A percentile compares a stretch with the other conserved stretches of the same genome.
Evolutionary conservation across 106 monocot genomes (phyloP).

Genomic region (Allium sativum): DNA sequence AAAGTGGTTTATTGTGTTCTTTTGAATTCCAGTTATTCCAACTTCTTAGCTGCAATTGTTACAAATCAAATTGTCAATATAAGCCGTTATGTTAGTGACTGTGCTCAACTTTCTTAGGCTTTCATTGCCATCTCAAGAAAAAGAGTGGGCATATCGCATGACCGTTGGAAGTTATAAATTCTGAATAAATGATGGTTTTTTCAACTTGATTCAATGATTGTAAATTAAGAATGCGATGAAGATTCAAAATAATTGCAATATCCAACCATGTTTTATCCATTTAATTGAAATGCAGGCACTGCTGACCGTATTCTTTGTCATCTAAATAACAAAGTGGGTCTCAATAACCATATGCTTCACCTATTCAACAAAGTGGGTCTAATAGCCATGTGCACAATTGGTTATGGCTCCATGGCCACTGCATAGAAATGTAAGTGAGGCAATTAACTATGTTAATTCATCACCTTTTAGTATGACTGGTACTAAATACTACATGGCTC

Average conservation of each 20-base stretch:
- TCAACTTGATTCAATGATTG: constrained; percentile 47
- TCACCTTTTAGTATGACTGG: background rate
- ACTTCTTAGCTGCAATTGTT: too few species aligned
- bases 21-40: too few species aligned
- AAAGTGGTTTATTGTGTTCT: too few species aligned
- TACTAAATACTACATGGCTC: constrained; percentile 3
- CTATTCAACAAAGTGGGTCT: too few species aligned
- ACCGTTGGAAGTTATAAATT: constrained; percentile 40
- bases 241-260: constrained; percentile 4
- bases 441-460: background rate
- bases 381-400: constrained; percentile 1
- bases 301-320: too few species aligned
- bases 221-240: background rate
- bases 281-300: too few species aligned
- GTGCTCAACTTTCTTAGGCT: constrained; percentile 66
- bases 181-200: constrained; percentile 35
- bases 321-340: too few species aligned
- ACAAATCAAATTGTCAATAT: too few species aligned
- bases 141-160: constrained; percentile 43
- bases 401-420: constrained; percentile 5
- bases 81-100: too few species aligned
- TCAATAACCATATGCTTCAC: too few species aligned
- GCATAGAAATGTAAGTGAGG: constrained; percentile 1
- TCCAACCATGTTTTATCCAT: background rate
- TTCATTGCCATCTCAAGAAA: constrained; percentile 49